Evolutionary conservation across 2,329 filamentous ascomycete species (phyloP).

Genomic region (Microdochium bolleyi): DNA sequence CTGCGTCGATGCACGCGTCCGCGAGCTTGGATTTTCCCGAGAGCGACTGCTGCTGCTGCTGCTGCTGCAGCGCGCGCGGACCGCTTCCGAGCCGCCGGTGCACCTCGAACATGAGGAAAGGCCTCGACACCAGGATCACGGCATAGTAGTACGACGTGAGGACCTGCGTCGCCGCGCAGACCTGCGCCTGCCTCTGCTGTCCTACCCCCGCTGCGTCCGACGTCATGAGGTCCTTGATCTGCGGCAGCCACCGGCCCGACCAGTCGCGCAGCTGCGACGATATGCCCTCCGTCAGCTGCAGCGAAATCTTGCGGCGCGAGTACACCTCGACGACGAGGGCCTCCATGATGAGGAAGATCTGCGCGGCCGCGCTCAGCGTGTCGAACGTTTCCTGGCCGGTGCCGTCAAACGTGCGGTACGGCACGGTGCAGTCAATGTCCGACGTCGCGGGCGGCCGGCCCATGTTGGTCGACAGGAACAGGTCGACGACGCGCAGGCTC

Average conservation of each 20-base stretch:
- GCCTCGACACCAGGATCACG: slow-evolving; percentile 47
- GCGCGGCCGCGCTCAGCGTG: slow-evolving; percentile 41
- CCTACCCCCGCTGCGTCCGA: slow-evolving; percentile 7
- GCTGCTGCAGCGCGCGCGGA: not conserved
- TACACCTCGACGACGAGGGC: slow-evolving; percentile 43
- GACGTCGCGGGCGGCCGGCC: slow-evolving; percentile 45
- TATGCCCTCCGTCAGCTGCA: slow-evolving; percentile 44
- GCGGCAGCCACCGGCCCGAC: slow-evolving; percentile 38
- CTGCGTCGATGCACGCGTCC: slow-evolving; percentile 47
- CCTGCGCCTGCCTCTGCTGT: slow-evolving; percentile 15
- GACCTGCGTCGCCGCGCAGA: slow-evolving; percentile 41
- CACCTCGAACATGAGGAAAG: slow-evolving; percentile 49
- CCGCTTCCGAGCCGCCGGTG: slow-evolving; percentile 31
- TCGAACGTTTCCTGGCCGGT: slow-evolving; percentile 31
- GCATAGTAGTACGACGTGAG: slow-evolving; percentile 47
- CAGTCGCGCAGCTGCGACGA: slow-evolving; percentile 43
- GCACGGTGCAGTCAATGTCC: slow-evolving; percentile 45
- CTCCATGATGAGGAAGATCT: slow-evolving; percentile 44
- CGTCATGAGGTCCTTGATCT: slow-evolving; percentile 28
- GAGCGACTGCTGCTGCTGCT: not conserved
- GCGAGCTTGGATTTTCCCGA: slow-evolving; percentile 39
- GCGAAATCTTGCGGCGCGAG: slow-evolving; percentile 42
- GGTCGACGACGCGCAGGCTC: slow-evolving; percentile 41
- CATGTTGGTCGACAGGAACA: slow-evolving; percentile 46
- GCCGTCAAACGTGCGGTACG: slow-evolving; percentile 27